Evolutionary conservation across 2,329 filamentous ascomycete genomes (phyloP).

Genomic region (Blumeria hordei): DNA sequence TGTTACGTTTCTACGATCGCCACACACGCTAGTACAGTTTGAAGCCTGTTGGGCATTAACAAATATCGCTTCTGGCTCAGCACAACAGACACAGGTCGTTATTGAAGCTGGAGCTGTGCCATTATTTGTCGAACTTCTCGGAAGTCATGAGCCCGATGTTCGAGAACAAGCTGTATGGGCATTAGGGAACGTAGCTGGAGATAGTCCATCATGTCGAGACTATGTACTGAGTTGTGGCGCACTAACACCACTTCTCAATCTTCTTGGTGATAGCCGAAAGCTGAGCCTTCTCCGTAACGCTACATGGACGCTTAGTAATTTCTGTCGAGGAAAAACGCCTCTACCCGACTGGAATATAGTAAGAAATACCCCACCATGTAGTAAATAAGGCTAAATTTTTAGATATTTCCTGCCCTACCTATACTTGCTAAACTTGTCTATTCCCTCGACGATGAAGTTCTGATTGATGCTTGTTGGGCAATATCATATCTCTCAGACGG

Average conservation of each 20-base stretch:
- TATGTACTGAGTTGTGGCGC: constrained; percentile 85
- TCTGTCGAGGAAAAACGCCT: constrained; percentile 97
- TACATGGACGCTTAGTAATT: constrained; percentile 98
- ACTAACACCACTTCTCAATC: constrained; percentile 64
- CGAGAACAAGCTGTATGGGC: constrained; percentile 97
- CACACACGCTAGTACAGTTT: constrained; percentile 94
- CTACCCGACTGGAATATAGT: constrained; percentile 96
- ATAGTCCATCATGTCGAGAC: constrained; percentile 91
- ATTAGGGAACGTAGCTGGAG: constrained; percentile 92
- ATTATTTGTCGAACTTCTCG: constrained; percentile 91
- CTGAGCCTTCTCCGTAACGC: constrained; percentile 97
- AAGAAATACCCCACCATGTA: constrained; percentile 18
- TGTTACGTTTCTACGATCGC: constrained; percentile 92
- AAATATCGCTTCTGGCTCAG: constrained; percentile 96
- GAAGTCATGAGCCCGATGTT: constrained; percentile 90
- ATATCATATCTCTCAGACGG: constrained; percentile 97
- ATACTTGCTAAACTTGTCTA: constrained; percentile 95
- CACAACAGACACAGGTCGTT: constrained; percentile 92
- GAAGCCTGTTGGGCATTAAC: constrained; percentile 97
- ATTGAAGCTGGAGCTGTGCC: constrained; percentile 95
- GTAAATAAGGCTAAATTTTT: constrained; percentile 3
- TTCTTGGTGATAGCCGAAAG: constrained; percentile 93
- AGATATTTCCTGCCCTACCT: constrained; percentile 87
- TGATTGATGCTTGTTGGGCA: constrained; percentile 98
- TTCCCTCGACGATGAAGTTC: constrained; percentile 89